Evolutionary conservation across 2,329 filamentous ascomycete genomes (phyloP), one percentile per base, ranked within the genome.

Genomic region (Dactylonectria macrodidyma): DNA sequence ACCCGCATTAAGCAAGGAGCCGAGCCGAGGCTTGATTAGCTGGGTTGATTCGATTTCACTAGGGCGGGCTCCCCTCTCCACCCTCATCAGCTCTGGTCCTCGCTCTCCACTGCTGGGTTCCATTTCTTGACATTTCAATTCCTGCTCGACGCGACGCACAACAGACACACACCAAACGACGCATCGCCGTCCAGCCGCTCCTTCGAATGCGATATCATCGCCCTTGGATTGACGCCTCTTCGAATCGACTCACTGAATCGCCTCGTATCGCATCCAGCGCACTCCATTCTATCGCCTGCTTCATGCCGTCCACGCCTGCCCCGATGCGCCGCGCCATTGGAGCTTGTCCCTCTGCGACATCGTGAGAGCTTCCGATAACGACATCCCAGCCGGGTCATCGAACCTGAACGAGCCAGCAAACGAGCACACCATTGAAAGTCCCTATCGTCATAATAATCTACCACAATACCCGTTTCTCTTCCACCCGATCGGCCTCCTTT

Each of bases 261-360:
- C 8, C 22, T 22, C 51, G 51, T 36, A 22, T 36, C 44, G 34
- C 24, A 24, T 34, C 64, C 24, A 57, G 36, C 48, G 36, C 44
- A 33, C 46, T 58, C 59, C 52, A 60, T 44, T 14, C 14, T 48
- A 14, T 48, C 38, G 58, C 56, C 62, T 66, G 66, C 69, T 73
- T 76, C 68, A 75, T 76, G 73, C 71, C 68, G 71, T 65, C 63
- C 54, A 60, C 59, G 68, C 66, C 58, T 65, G 38, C 36, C 59
- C 73, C 70, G 70, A 76, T 76, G 75, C 72, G 71, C 68, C 56
- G 73, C 72, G 71, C 67, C 51, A 65, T 68, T 70, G 69, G 66
- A 75, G 72, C 75, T 72, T 68, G 66, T 73, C 66, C 57, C 66
- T 67, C 73, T 61, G 67, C 69, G 59, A 66, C 68, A 64, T 62